A percentile compares a stretch with the other conserved stretches of the same genome.
Conservation (phyloP, 2,329 filamentous ascomycete genomes). For the Blastomyces percursus region DNA sequence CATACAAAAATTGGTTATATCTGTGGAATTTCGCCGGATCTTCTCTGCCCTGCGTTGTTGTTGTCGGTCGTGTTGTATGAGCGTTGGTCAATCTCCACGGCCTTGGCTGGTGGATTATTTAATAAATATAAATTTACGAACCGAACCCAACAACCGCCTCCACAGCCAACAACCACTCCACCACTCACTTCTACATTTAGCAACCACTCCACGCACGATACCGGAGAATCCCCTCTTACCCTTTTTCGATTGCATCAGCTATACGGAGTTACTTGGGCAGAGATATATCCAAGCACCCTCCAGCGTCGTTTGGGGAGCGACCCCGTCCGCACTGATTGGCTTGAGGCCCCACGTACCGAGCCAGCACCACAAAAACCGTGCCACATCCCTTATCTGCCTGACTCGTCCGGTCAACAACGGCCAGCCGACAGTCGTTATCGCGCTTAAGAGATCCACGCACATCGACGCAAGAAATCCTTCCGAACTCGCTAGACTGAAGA, state of each 20-base stretch:
- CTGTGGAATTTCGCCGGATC: not conserved
- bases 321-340: not conserved
- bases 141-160: not conserved
- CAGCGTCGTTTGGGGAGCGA: not conserved
- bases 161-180: not conserved
- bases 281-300: not conserved
- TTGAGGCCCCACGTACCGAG: not conserved
- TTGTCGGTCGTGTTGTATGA: not conserved
- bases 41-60: not conserved
- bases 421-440: not conserved
- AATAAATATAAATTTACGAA: not conserved
- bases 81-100: not conserved
- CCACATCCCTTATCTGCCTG: not conserved
- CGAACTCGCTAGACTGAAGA: not conserved
- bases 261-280: not conserved
- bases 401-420: not conserved
- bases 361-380: slow-evolving; percentile 3
- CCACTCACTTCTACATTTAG: not conserved
- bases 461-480: not conserved
- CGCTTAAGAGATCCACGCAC: not conserved
- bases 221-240: not conserved
- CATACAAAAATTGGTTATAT: not conserved
- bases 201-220: not conserved
- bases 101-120: not conserved
- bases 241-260: not conserved